These are phyloP conservation scores for Amborella trichopoda DNA, from an alignment of 164 flowering plant genomes.

Conservation along the genomic window DNA sequence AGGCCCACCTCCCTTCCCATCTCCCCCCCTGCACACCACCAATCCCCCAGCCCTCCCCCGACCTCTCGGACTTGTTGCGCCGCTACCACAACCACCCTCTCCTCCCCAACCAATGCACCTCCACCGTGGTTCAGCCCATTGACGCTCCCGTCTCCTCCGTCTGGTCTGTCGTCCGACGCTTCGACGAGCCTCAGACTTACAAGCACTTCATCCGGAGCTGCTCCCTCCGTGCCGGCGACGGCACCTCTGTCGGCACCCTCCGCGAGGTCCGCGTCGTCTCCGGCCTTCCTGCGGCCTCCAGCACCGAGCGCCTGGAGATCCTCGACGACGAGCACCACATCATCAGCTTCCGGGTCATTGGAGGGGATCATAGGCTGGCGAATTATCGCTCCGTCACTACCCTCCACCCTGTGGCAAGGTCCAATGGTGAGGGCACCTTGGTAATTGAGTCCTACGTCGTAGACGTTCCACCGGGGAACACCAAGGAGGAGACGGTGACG, in stretches of 20 bases:
- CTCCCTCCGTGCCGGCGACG: constrained; percentile 46
- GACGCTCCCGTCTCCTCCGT: constrained; percentile 54
- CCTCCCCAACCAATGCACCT: constrained; percentile 60
- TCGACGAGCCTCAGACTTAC: constrained; percentile 76
- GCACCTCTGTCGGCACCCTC: constrained; percentile 43
- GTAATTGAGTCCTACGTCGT: constrained; percentile 81
- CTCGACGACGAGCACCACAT: constrained; percentile 73
- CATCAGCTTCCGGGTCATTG: constrained; percentile 71
- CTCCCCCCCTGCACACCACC: background rate
- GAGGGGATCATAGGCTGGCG: constrained; percentile 67
- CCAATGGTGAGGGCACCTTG: constrained; percentile 31
- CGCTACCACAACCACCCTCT: constrained; percentile 39
- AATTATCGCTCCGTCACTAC: constrained; percentile 76
- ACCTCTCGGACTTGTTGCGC: constrained; percentile 30
- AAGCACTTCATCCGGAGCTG: constrained; percentile 76
- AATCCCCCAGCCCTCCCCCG: background rate
- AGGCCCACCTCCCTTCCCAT: background rate
- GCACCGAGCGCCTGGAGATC: constrained; percentile 75
- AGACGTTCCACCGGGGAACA: constrained; percentile 59
- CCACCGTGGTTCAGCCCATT: constrained; percentile 53
- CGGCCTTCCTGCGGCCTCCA: constrained; percentile 59
- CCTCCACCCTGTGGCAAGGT: constrained; percentile 24
- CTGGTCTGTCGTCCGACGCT: constrained; percentile 81
- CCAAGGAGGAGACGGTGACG: constrained; percentile 61
- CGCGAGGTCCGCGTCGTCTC: constrained; percentile 63